Evolutionary conservation across 805 yeast genomes (phyloP).

Genomic region (Saturnispora diversa): DNA sequence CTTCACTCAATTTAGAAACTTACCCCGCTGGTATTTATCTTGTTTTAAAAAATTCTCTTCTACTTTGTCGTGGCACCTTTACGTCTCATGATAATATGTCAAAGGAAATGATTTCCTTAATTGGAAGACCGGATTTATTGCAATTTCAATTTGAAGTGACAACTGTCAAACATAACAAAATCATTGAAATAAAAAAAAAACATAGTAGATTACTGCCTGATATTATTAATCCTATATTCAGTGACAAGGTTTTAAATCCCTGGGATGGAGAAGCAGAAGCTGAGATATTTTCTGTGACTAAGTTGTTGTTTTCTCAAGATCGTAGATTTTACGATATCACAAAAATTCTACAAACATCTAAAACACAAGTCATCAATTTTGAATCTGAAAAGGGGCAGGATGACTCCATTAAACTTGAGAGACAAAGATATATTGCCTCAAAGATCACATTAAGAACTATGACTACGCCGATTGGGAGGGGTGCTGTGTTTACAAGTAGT

Average conservation of each 20-base stretch:
- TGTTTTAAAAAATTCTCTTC: conserved; percentile 57
- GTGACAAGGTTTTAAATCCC: conserved; percentile 43
- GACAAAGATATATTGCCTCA: conserved; percentile 51
- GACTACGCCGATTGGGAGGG: conserved; percentile 71
- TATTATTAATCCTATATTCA: conserved; percentile 32
- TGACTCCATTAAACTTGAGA: conserved; percentile 49
- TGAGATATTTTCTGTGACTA: conserved; percentile 59
- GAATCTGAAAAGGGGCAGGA: conserved; percentile 31
- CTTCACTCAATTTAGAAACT: conserved; percentile 47
- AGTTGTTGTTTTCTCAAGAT: conserved; percentile 67
- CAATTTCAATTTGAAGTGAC: conserved; percentile 19
- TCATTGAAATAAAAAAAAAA: conserved; percentile 30
- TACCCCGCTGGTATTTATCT: conserved; percentile 66
- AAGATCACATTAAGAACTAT: conserved; percentile 63
- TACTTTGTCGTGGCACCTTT: conserved; percentile 44
- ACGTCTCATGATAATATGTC: conserved; percentile 39
- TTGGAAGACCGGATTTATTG: conserved; percentile 59
- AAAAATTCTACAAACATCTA: conserved; percentile 60
- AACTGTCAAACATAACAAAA: not conserved
- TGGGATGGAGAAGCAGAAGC: conserved; percentile 70
- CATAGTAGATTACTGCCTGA: conserved; percentile 22
- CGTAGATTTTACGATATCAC: conserved; percentile 73
- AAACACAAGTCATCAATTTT: conserved; percentile 46
- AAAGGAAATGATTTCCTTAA: conserved; percentile 40
- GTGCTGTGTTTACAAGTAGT: conserved; percentile 60